Percentiles rank a stretch among this genome's conserved stretches.
These are phyloP conservation scores for Boehmeria nivea DNA, from an alignment of 306 rosid species.

Conservation along the genomic window DNA sequence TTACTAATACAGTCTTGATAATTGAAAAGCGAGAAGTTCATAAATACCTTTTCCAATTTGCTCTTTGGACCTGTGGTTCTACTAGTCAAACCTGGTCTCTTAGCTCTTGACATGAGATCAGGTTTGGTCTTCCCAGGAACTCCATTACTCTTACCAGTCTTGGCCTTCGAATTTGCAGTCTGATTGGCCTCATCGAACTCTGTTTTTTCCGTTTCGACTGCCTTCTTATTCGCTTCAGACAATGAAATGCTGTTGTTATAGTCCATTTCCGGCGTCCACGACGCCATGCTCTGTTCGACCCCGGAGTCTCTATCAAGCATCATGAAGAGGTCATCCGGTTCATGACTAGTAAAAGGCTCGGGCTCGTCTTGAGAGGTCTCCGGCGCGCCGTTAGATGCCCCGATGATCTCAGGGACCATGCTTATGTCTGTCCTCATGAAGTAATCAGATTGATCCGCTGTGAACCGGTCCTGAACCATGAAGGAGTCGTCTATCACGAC, in stretches of 20 bases:
- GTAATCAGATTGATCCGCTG: slow-evolving; percentile 48
- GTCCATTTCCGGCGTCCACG: slow-evolving; percentile 91
- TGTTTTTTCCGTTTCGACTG: slow-evolving; percentile 25
- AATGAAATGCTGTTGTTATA: slow-evolving; percentile 39
- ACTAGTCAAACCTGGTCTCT: slow-evolving; percentile 50
- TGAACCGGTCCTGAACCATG: slow-evolving; percentile 64
- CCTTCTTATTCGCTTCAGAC: slow-evolving; percentile 37
- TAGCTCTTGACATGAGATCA: slow-evolving; percentile 49
- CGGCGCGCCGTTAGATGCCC: slow-evolving; percentile 36
- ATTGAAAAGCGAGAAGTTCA: background rate
- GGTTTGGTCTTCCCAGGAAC: slow-evolving; percentile 37
- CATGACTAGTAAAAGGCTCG: slow-evolving; percentile 36
- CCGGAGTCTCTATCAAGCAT: slow-evolving; percentile 78
- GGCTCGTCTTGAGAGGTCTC: slow-evolving; percentile 40
- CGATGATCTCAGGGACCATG: slow-evolving; percentile 54
- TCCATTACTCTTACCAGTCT: slow-evolving; percentile 35
- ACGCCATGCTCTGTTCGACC: slow-evolving; percentile 37
- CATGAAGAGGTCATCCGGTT: slow-evolving; percentile 93
- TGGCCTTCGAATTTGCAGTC: slow-evolving; percentile 21
- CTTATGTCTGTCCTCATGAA: slow-evolving; percentile 50
- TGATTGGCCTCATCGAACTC: slow-evolving; percentile 26
- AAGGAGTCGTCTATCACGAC: slow-evolving; percentile 74
- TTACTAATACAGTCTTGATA: too few species aligned
- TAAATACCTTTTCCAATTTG: slow-evolving; percentile 62
- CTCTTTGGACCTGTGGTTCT: slow-evolving; percentile 43